Evolutionary conservation across 352 stramenopile genomes (phyloP).

Genomic region (Phytophthora parvispora): DNA sequence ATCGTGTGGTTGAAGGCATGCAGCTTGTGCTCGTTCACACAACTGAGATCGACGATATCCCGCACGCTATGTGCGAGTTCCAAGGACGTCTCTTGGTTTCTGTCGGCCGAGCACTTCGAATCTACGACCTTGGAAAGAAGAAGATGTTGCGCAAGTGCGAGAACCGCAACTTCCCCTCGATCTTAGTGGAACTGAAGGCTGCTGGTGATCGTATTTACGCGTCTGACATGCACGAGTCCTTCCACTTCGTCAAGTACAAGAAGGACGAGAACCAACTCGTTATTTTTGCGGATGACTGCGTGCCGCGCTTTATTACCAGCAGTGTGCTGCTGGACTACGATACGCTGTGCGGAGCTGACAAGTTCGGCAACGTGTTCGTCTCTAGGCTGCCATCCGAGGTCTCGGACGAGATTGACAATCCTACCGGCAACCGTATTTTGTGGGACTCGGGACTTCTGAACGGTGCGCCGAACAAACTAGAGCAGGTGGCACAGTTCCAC

Average conservation of each 20-base stretch:
- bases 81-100: constrained; percentile 98
- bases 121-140: constrained; percentile 99
- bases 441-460: constrained; percentile 96
- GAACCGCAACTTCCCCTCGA: constrained; percentile 94
- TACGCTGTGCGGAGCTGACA: constrained; percentile 98
- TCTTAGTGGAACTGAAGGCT: constrained; percentile 96
- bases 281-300: constrained; percentile 97
- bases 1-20: constrained; percentile 93
- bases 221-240: constrained; percentile 96
- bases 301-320: constrained; percentile 86
- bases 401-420: constrained; percentile 97
- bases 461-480: constrained; percentile 97
- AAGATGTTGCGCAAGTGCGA: constrained; percentile 99
- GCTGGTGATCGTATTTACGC: constrained; percentile 97
- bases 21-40: constrained; percentile 97
- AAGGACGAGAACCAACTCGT: constrained; percentile 96
- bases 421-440: constrained; percentile 96
- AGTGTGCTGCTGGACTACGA: constrained; percentile 98
- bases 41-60: constrained; percentile 97
- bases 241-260: constrained; percentile 99
- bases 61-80: constrained; percentile 98
- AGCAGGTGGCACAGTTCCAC: constrained; percentile 97
- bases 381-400: constrained; percentile 94
- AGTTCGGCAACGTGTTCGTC: constrained; percentile 99
- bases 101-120: constrained; percentile 95